Base-by-base conservation (phyloP, 1,139 yeast species). In the Tardiomyces depauwii region DNA sequence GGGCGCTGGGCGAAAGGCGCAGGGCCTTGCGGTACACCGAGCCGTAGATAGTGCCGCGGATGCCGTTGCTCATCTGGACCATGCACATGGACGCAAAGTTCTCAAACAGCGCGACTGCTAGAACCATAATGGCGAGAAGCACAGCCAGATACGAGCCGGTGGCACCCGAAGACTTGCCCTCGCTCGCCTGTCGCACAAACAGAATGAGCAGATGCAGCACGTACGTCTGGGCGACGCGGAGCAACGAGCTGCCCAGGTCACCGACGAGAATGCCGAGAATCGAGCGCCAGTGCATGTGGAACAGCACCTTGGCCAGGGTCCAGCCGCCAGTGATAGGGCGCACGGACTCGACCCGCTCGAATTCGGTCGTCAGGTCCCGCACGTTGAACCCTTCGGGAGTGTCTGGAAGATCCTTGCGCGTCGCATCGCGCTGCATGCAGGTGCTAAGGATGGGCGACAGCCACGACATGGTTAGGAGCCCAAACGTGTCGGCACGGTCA, bases 1-100 rank as follows among this genome's bases (percentile, higher is more conserved):
- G 80, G 1, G 93, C 80, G 56, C 87, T 95, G 56, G 79, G 82
- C 1, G 95, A 84, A 50, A 91, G 71, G 5, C 74, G 76, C 51
- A 91, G 67, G 0, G 97, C 74, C 62, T 91, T 91, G 57, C 74
- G 73, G 50, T 84, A 67, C 12, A 85, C 63, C 1, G 82, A n/a
- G 12, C 49, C 49, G 10, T 30, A 30, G 11, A 30, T 30, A 11
- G 36, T 30, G 16, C 36, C 36, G 16, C 36, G 36, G 16, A 30
- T 30, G 36, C 36, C 36, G 36, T 30, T 30, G 36, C 36, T 14
- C 36, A 30, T 30, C 16, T 30, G n/a, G 16, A 30, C 36, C n/a
- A 30, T 30, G 16, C 36, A 30, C 36, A 30, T 30, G 16, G 16
- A 13, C 10, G 36, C 36, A 14, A 30, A 30, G 16, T 30, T 30